A percentile compares a stretch with the other conserved stretches of the same genome.
Evolutionary conservation across 2,329 filamentous ascomycete species (phyloP).

Genomic region (Curvularia eragrostidis): DNA sequence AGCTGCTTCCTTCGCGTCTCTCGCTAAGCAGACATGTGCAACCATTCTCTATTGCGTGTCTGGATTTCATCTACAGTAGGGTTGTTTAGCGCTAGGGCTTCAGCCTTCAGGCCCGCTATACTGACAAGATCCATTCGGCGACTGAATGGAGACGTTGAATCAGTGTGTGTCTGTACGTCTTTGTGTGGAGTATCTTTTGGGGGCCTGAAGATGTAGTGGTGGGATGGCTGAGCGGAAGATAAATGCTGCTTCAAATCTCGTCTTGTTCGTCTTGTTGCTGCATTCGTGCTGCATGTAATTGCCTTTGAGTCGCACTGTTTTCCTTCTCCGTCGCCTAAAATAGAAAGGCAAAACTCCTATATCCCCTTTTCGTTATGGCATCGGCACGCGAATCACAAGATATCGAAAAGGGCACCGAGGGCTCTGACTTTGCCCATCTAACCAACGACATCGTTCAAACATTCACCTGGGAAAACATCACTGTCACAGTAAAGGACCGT

Average conservation of each 20-base stretch:
- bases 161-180: background rate
- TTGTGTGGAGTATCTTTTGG: background rate
- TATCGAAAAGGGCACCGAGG: constrained; percentile 54
- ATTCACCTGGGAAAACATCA: constrained; percentile 71
- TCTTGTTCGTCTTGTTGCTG: background rate
- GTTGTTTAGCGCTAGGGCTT: background rate
- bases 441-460: constrained; percentile 68
- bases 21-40: background rate
- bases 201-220: background rate
- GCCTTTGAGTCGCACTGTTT: background rate
- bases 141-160: background rate
- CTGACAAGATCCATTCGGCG: background rate
- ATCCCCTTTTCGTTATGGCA: constrained; percentile 18
- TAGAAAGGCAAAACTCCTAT: background rate
- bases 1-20: background rate
- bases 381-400: constrained; percentile 36
- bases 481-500: constrained; percentile 75
- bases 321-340: background rate
- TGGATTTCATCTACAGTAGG: background rate
- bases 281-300: background rate
- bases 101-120: background rate
- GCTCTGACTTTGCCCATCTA: constrained; percentile 59
- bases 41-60: background rate
- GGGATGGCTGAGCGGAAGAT: background rate
- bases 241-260: background rate